Evolutionary conservation across 1,284 basidiomycete species (phyloP).

Genomic region (Ganoderma resinaceum): DNA sequence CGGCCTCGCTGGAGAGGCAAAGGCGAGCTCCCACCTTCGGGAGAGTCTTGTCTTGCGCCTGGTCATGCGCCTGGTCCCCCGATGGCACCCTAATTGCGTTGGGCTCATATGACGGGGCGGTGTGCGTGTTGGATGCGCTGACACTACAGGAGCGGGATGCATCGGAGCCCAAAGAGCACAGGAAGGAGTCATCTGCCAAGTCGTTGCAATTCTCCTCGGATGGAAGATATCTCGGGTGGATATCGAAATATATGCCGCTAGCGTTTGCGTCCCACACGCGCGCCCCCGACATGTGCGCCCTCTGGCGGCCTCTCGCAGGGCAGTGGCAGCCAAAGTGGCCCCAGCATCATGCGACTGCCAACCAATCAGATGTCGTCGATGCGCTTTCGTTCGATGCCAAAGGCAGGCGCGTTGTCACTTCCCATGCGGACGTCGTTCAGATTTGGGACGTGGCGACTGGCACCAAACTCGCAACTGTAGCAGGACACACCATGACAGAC

Average conservation of each 20-base stretch:
- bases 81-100: conserved; percentile 1
- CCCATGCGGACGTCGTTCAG: background rate
- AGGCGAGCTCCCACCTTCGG: background rate
- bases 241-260: background rate
- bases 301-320: background rate
- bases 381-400: background rate
- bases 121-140: conserved; percentile 3
- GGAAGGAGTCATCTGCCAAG: too few species aligned
- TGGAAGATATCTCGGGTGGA: background rate
- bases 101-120: background rate
- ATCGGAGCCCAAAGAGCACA: background rate
- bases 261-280: background rate
- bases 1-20: background rate
- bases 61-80: background rate
- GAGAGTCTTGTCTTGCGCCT: too few species aligned
- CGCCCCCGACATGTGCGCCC: background rate
- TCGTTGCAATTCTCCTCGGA: background rate
- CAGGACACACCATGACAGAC: background rate
- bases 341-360: background rate
- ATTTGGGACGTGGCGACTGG: background rate
- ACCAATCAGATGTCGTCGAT: background rate
- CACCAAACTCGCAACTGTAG: background rate
- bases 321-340: background rate
- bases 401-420: background rate
- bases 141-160: background rate